These are phyloP conservation scores for Triticum turgidum DNA, from an alignment of 176 grass and related monocot species.

Conservation along the genomic window DNA sequence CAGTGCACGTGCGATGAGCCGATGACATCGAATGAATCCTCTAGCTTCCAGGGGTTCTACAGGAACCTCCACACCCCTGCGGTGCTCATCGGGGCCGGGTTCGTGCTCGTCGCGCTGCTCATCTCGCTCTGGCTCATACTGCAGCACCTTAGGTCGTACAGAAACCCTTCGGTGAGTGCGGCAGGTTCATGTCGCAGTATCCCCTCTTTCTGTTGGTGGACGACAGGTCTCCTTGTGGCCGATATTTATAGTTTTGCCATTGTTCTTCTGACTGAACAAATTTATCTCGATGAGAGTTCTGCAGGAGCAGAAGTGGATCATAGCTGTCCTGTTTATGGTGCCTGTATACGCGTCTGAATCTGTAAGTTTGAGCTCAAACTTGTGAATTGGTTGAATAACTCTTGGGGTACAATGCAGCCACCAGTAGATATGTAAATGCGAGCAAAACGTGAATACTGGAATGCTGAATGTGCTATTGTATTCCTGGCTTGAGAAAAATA, in stretches of 20 bases:
- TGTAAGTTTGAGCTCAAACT: slow-evolving; percentile 44
- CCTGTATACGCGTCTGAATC: slow-evolving; percentile 90
- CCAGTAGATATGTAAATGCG: background rate
- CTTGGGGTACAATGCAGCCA: background rate
- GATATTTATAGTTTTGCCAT: background rate
- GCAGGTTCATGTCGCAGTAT: background rate
- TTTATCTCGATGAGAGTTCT: slow-evolving; percentile 8
- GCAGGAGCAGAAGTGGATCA: slow-evolving; percentile 97
- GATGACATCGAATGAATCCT: slow-evolving; percentile 40
- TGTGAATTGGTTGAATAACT: background rate
- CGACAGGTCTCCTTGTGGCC: background rate
- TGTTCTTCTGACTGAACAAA: background rate
- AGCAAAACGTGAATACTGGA: background rate
- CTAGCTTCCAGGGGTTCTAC: slow-evolving; percentile 55
- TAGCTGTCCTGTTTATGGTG: slow-evolving; percentile 89
- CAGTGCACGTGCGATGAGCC: background rate
- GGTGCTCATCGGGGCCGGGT: slow-evolving; percentile 54
- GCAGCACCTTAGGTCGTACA: slow-evolving; percentile 77
- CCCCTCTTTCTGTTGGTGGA: background rate
- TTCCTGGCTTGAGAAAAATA: background rate
- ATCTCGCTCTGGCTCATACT: slow-evolving; percentile 83
- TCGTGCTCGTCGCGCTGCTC: slow-evolving; percentile 52
- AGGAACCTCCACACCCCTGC: slow-evolving; percentile 45
- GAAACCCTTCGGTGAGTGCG: slow-evolving; percentile 64
- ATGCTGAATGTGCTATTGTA: background rate